These are phyloP conservation scores for Dactylonectria estremocensis DNA, from an alignment of 2,329 filamentous ascomycete genomes.

Conservation along the genomic window DNA sequence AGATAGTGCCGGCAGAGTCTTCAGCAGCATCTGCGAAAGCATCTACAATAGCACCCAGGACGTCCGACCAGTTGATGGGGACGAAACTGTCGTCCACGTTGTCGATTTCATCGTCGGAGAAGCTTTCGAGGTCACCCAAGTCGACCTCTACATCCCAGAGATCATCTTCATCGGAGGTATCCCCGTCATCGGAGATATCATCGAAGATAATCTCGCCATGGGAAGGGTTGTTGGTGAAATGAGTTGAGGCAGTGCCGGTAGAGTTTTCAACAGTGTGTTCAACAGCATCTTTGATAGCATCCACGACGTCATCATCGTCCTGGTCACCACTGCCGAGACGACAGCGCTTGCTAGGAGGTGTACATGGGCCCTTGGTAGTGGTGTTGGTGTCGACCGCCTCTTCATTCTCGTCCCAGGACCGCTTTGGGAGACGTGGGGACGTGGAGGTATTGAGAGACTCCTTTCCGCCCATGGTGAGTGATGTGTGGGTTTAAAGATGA, in stretches of 20 bases:
- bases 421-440: slow-evolving; percentile 9
- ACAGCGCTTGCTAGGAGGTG: background rate
- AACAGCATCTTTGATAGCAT: no score
- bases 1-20: no score
- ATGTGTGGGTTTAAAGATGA: background rate
- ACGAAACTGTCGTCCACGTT: background rate
- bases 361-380: no score
- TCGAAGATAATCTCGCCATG: background rate
- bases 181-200: background rate
- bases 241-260: background rate
- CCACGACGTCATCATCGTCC: background rate
- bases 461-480: background rate
- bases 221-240: background rate
- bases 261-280: background rate
- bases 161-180: background rate
- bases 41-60: no score
- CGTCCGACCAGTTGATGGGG: no score
- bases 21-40: no score
- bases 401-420: background rate
- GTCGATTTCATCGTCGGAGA: slow-evolving; percentile 9
- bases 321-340: background rate
- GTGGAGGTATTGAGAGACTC: background rate
- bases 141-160: slow-evolving; percentile 25
- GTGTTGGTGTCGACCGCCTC: background rate
- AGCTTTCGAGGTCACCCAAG: slow-evolving; percentile 24